A percentile compares a stretch with the other conserved stretches of the same genome.
phyloP scores from a whole-genome alignment of 306 rosid genomes.

The Quercus engelmannii region DNA sequence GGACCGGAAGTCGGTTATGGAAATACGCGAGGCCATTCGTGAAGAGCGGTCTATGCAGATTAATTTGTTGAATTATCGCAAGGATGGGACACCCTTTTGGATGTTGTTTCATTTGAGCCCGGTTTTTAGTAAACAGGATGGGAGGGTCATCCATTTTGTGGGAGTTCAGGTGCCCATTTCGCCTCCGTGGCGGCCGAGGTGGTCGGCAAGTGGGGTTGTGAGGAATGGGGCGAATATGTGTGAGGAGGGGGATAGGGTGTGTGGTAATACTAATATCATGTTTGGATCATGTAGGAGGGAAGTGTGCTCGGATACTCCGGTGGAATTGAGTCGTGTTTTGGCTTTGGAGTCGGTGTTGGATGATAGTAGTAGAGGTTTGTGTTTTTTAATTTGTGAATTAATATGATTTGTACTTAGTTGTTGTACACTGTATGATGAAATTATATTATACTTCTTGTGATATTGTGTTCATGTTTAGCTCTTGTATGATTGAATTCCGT shows the following conservation, averaged over 20 bases:
- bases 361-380: conserved; percentile 60
- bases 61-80: conserved; percentile 69
- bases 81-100: conserved; percentile 88
- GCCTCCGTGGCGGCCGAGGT: conserved; percentile 26
- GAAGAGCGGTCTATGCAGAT: conserved; percentile 53
- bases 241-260: conserved; percentile 24
- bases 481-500: too few species aligned
- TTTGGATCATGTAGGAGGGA: conserved; percentile 75
- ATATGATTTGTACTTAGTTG: neutral
- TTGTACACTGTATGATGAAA: neutral
- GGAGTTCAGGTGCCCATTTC: conserved; percentile 74
- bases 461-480: neutral
- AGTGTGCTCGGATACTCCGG: conserved; percentile 57
- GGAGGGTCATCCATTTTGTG: conserved; percentile 64
- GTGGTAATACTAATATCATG: conserved; percentile 48
- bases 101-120: conserved; percentile 66
- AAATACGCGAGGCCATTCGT: conserved; percentile 79
- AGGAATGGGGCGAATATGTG: conserved; percentile 27
- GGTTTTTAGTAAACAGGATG: conserved; percentile 50
- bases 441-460: neutral
- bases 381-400: neutral
- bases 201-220: conserved; percentile 20
- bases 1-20: conserved; percentile 59
- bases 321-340: conserved; percentile 41
- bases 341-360: conserved; percentile 43